Evolutionary conservation across 306 rosid genomes (phyloP).

Genomic region (Castanea sativa): DNA sequence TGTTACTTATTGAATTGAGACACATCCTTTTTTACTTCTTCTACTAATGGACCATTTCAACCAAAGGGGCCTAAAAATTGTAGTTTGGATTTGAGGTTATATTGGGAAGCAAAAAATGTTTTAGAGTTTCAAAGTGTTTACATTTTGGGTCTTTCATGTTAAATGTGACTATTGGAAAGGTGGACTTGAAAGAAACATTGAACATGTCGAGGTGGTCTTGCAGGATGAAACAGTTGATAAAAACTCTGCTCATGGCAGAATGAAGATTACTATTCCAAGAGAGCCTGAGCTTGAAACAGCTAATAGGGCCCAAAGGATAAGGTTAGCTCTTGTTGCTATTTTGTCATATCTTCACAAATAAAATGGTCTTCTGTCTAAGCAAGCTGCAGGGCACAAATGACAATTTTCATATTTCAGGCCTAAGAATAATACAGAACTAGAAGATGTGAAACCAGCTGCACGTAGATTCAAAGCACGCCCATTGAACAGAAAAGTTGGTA

Average conservation of each 20-base stretch:
- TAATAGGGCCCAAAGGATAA: slow-evolving; percentile 71
- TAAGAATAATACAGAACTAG: slow-evolving; percentile 52
- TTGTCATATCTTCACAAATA: neutral
- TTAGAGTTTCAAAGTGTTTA: neutral
- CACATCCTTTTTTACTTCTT: too few species aligned
- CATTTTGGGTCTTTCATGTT: neutral
- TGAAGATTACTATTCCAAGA: slow-evolving; percentile 79
- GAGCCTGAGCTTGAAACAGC: slow-evolving; percentile 89
- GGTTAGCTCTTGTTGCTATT: slow-evolving; percentile 50
- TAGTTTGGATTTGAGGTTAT: neutral
- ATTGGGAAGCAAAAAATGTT: neutral
- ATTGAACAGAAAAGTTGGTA: slow-evolving; percentile 84
- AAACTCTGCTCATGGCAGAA: slow-evolving; percentile 42
- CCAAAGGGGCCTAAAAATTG: neutral
- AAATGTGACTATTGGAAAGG: neutral
- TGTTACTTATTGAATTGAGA: too few species aligned
- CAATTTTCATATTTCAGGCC: slow-evolving; percentile 47
- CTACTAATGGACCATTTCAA: neutral
- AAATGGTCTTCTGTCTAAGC: slow-evolving; percentile 6
- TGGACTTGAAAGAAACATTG: neutral
- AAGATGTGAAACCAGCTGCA: slow-evolving; percentile 33
- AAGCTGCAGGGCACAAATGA: slow-evolving; percentile 9
- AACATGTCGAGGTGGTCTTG: slow-evolving; percentile 14
- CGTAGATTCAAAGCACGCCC: slow-evolving; percentile 88
- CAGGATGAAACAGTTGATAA: slow-evolving; percentile 68